Conservation (phyloP, 2,329 filamentous ascomycete genomes). For the Aspergillus alliaceus region DNA sequence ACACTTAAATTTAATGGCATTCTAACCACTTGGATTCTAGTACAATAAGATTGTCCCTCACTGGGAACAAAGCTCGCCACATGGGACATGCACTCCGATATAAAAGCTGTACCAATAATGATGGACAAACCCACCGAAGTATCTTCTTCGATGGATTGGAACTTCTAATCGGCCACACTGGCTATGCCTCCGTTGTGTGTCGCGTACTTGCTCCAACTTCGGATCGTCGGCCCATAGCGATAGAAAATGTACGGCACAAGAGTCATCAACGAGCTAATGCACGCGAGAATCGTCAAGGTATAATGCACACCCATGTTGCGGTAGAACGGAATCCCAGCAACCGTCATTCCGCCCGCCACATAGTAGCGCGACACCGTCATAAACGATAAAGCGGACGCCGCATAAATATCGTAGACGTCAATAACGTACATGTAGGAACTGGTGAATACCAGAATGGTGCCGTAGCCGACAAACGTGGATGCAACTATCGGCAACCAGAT, state of each 20-base stretch:
- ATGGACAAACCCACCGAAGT: too few species aligned
- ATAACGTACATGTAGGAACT: constrained; percentile 58
- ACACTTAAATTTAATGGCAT: too few species aligned
- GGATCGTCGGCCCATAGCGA: background rate
- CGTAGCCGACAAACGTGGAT: constrained; percentile 54
- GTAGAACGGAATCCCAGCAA: constrained; percentile 36
- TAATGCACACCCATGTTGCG: constrained; percentile 40
- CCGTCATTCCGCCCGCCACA: constrained; percentile 36
- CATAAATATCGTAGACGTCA: constrained; percentile 54
- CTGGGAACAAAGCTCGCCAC: too few species aligned
- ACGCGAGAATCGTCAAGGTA: constrained; percentile 40
- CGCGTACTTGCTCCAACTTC: background rate
- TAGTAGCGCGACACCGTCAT: constrained; percentile 43
- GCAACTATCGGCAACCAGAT: constrained; percentile 53
- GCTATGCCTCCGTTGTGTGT: background rate
- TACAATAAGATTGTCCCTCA: too few species aligned
- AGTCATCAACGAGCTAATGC: background rate
- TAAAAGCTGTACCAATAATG: too few species aligned
- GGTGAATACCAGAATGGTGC: constrained; percentile 50
- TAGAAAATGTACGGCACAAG: background rate
- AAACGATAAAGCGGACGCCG: constrained; percentile 48
- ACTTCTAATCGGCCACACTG: too few species aligned
- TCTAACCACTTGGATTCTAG: too few species aligned
- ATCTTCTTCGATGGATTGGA: too few species aligned
- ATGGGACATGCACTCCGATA: too few species aligned